Percentiles rank a stretch among this genome's conserved stretches.
Conservation (phyloP, 163 green algal genomes). For the Coccomyxa subellipsoidea region DNA sequence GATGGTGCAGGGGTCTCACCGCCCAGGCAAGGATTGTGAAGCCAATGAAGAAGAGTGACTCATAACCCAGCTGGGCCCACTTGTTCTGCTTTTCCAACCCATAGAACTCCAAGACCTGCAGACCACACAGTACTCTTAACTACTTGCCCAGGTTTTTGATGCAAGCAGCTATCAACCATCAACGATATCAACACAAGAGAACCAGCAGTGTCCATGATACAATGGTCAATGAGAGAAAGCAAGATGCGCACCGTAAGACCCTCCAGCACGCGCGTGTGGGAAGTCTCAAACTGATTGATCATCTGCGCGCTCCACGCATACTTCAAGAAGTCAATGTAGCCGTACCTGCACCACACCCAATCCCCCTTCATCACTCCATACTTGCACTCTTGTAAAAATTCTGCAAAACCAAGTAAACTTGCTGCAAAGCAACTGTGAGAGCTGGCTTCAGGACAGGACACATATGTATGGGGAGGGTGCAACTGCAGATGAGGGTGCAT, state of each 20-base stretch:
- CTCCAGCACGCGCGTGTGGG: background rate
- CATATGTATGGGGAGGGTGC: background rate
- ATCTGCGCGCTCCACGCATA: constrained; percentile 51
- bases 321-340: constrained; percentile 44
- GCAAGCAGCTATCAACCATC: background rate
- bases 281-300: constrained; percentile 48
- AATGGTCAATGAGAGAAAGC: background rate
- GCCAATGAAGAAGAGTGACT: constrained; percentile 54
- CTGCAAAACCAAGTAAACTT: no score
- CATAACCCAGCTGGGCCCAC: constrained; percentile 62
- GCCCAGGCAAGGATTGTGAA: constrained; percentile 43
- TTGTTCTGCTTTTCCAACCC: constrained; percentile 47
- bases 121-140: background rate
- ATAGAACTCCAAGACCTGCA: constrained; percentile 54
- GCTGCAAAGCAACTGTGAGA: no score
- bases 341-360: background rate
- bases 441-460: no score
- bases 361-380: no score
- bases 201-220: background rate
- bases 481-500: no score
- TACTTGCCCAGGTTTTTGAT: no score
- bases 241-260: background rate
- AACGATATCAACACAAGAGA: background rate
- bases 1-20: background rate
- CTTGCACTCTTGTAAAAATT: no score